Conservation (phyloP, 2,329 filamentous ascomycete genomes). For the Talaromyces verruculosus region DNA sequence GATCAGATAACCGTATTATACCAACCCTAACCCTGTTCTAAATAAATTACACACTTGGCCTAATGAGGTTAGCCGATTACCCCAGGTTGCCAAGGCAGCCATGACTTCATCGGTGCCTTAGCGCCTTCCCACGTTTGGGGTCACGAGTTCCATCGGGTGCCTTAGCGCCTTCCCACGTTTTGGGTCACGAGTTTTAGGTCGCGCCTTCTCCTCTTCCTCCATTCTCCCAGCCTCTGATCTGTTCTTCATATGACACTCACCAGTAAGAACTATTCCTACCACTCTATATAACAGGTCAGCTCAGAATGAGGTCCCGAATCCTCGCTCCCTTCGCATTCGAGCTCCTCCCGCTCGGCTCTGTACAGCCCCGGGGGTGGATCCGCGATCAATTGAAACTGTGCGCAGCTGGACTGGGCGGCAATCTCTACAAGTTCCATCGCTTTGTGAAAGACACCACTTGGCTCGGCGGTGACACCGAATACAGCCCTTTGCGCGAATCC, state of each 20-base stretch:
- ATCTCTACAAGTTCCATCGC: slow-evolving; percentile 20
- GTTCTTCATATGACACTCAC: background rate
- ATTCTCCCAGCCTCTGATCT: background rate
- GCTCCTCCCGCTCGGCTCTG: slow-evolving; percentile 19
- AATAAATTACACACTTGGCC: background rate
- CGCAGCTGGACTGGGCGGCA: slow-evolving; percentile 19
- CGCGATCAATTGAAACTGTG: slow-evolving; percentile 20
- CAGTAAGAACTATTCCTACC: background rate
- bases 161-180: too few species aligned
- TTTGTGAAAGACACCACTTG: slow-evolving; percentile 17
- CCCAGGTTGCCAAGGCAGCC: background rate
- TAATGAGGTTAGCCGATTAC: background rate
- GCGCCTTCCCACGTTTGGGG: background rate
- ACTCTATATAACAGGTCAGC: background rate
- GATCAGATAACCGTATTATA: too few species aligned
- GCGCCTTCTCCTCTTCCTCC: too few species aligned
- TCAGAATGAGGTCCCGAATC: slow-evolving; percentile 13
- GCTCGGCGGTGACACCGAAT: slow-evolving; percentile 18
- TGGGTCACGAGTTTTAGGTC: too few species aligned
- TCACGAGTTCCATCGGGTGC: too few species aligned
- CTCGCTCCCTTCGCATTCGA: slow-evolving; percentile 20
- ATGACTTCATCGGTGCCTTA: slow-evolving; percentile 1
- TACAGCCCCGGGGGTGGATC: slow-evolving; percentile 20
- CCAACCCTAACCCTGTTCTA: background rate
- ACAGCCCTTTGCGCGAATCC: slow-evolving; percentile 20